phyloP scores from a whole-genome alignment of 2,329 filamentous ascomycete genomes.

The Neoarthrinium moseri region DNA sequence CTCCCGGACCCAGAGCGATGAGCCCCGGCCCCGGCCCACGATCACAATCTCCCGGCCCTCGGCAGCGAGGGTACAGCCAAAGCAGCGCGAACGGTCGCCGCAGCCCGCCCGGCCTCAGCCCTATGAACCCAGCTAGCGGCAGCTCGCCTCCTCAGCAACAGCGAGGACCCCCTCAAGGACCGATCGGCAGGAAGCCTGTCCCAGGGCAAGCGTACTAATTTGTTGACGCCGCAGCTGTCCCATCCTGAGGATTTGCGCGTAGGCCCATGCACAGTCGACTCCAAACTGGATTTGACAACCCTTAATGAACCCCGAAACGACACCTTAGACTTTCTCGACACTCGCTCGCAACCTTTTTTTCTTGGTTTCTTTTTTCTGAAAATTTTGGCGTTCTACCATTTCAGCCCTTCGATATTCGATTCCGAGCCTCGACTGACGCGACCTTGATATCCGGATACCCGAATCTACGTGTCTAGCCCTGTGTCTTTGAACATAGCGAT shows the following conservation, averaged over 20 bases:
- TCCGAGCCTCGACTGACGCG: neutral
- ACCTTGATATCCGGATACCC: neutral
- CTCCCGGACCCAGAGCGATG: slow-evolving; percentile 24
- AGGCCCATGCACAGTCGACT: slow-evolving; percentile 12
- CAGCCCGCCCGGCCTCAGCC: slow-evolving; percentile 43
- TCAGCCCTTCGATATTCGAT: neutral
- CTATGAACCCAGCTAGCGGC: slow-evolving; percentile 41
- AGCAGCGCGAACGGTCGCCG: slow-evolving; percentile 36
- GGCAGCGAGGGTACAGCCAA: slow-evolving; percentile 39
- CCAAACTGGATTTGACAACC: slow-evolving; percentile 20
- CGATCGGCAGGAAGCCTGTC: slow-evolving; percentile 54
- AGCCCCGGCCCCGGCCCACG: slow-evolving; percentile 38
- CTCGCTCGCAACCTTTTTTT: slow-evolving; percentile 26
- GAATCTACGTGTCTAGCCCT: neutral
- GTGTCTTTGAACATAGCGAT: neutral
- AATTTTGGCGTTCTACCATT: neutral
- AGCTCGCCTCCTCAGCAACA: slow-evolving; percentile 23
- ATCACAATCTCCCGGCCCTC: slow-evolving; percentile 47
- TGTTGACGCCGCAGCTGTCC: slow-evolving; percentile 1
- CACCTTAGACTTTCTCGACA: slow-evolving; percentile 30
- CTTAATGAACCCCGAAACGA: slow-evolving; percentile 27
- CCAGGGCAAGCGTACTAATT: slow-evolving; percentile 51
- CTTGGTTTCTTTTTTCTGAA: neutral
- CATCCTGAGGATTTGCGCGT: slow-evolving; percentile 7
- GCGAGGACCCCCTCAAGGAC: slow-evolving; percentile 33